A percentile compares a stretch with the other conserved stretches of the same genome.
Evolutionary conservation across 2,329 filamentous ascomycete genomes (phyloP).

Genomic region (Chrysoporthe austroafricana): DNA sequence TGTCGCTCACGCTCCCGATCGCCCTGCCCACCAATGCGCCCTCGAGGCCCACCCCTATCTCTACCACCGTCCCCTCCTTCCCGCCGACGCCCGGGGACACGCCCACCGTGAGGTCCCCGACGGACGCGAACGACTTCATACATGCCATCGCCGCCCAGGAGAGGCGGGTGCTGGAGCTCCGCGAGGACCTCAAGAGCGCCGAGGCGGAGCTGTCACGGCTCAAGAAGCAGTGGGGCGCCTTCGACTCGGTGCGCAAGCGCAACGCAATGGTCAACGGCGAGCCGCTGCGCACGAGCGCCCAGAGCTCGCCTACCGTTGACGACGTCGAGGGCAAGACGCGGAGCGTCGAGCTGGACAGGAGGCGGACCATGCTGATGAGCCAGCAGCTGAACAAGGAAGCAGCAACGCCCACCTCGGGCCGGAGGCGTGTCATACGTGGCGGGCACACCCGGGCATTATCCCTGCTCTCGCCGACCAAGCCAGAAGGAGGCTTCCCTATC

Average conservation of each 20-base stretch:
- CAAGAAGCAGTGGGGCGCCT: conserved; percentile 81
- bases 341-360: conserved; percentile 70
- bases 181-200: conserved; percentile 84
- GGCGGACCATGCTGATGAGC: conserved; percentile 66
- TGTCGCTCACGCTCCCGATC: conserved; percentile 66
- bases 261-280: conserved; percentile 69
- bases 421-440: conserved; percentile 71
- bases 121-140: conserved; percentile 71
- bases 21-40: conserved; percentile 56
- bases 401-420: conserved; percentile 43
- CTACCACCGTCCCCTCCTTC: conserved; percentile 46
- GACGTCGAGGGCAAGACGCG: conserved; percentile 44
- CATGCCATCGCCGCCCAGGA: conserved; percentile 92
- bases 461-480: conserved; percentile 72
- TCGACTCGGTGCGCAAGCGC: conserved; percentile 78
- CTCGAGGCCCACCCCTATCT: conserved; percentile 55
- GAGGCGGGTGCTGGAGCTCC: conserved; percentile 84
- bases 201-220: conserved; percentile 76
- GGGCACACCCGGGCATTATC: conserved; percentile 71
- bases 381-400: conserved; percentile 46
- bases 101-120: conserved; percentile 47
- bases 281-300: conserved; percentile 53
- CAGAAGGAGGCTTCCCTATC: conserved; percentile 47
- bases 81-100: conserved; percentile 57
- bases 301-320: conserved; percentile 24